Conservation (phyloP, 441 rosid genomes). For the Syzygium syzygioides region DNA sequence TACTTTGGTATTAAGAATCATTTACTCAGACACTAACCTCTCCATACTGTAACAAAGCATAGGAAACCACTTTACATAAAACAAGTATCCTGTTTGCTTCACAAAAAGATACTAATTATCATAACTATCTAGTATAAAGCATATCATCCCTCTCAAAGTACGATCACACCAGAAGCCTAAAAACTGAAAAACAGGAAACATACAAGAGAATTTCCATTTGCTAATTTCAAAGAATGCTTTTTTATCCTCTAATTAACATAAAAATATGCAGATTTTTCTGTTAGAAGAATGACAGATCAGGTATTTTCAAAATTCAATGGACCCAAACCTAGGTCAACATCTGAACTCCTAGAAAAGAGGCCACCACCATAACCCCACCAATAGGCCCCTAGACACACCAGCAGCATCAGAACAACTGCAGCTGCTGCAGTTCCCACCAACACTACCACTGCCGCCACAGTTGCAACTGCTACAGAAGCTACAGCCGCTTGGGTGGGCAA, state of each 20-base stretch:
- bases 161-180: background rate
- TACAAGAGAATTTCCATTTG: background rate
- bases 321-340: slow-evolving; percentile 58
- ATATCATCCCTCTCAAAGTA: background rate
- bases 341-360: slow-evolving; percentile 55
- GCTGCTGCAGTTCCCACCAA: slow-evolving; percentile 58
- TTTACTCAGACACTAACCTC: background rate
- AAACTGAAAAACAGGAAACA: slow-evolving; percentile 11
- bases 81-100: background rate
- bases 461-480: slow-evolving; percentile 65
- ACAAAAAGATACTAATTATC: background rate
- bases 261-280: background rate
- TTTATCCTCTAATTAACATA: background rate
- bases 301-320: slow-evolving; percentile 9
- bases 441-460: slow-evolving; percentile 68
- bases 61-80: background rate
- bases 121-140: background rate
- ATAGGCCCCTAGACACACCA: slow-evolving; percentile 70
- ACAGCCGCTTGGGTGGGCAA: slow-evolving; percentile 76
- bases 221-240: background rate
- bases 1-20: background rate
- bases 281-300: slow-evolving; percentile 8
- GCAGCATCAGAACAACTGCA: slow-evolving; percentile 53
- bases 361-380: slow-evolving; percentile 75
- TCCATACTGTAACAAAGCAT: background rate